Evolutionary conservation across 495 filamentous ascomycete species (phyloP).

Genomic region (Stereocaulon alpinum): DNA sequence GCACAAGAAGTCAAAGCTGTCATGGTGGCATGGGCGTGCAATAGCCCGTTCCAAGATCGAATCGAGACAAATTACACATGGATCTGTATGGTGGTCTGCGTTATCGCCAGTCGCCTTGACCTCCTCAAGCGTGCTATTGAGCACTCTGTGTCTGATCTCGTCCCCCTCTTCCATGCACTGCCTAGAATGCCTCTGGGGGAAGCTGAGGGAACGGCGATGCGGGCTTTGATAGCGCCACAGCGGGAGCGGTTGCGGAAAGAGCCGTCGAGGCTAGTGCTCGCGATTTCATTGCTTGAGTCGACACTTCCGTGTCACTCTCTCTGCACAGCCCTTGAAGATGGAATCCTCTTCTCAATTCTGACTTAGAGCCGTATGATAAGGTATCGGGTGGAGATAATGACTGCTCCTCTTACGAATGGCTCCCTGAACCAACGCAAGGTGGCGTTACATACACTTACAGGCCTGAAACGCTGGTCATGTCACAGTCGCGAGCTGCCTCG

Average conservation of each 20-base stretch:
- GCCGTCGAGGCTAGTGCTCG: not conserved
- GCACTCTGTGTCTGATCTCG: slow-evolving; percentile 4
- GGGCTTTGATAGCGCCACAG: not conserved
- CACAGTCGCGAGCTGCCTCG: slow-evolving; percentile 59
- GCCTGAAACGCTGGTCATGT: slow-evolving; percentile 73
- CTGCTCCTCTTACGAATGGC: slow-evolving; percentile 13
- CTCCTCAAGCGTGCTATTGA: slow-evolving; percentile 8
- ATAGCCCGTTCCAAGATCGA: slow-evolving; percentile 58
- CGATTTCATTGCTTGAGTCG: not conserved
- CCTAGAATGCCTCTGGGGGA: not conserved
- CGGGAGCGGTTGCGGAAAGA: not conserved
- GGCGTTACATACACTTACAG: slow-evolving; percentile 52
- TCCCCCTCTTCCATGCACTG: slow-evolving; percentile 15
- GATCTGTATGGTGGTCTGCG: slow-evolving; percentile 21
- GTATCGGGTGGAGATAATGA: slow-evolving; percentile 6
- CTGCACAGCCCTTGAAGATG: not conserved
- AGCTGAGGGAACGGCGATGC: not conserved
- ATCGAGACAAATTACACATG: slow-evolving; percentile 61
- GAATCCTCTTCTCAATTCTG: not conserved
- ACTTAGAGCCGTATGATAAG: not conserved
- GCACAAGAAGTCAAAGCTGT: slow-evolving; percentile 75
- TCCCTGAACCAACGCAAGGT: slow-evolving; percentile 14
- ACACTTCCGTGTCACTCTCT: not conserved
- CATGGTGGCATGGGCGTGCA: slow-evolving; percentile 66
- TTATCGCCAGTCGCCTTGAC: not conserved